Evolutionary conservation across 257 asterid genomes (phyloP), one percentile per base, ranked within the genome.

Genomic region (Solanum rostratum): DNA sequence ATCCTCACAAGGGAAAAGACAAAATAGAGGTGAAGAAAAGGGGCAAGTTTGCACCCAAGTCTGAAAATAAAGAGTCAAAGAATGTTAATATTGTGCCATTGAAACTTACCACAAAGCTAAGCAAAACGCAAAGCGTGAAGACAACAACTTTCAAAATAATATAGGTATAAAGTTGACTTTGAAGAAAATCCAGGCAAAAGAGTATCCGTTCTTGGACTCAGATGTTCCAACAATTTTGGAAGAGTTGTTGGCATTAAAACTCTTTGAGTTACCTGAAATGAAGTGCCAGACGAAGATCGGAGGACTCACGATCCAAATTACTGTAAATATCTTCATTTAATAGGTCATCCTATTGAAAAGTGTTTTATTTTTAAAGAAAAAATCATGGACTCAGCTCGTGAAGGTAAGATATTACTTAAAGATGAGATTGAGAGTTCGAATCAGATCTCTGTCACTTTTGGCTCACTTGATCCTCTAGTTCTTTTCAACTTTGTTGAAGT

Each of bases 101-200:
- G 6, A 57, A 57, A 20, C 2, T 57, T 2, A 0, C 62, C 24
- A 1, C 5, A 19, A 55, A 55, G 24, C 12, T 55, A 55, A 19
- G 24, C 2, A 19, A 55, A 2, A 55, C 18, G 7, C 0, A 55
- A 55, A 19, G 1, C 19, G 2, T 57, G 14, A 57, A 57, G 1
- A 20, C 2, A 12, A 20, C 0, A 2, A 19, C 6, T 57, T 0
- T 8, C 29, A 57, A 57, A 20, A 3, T 5, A 57, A 57, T 11
- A 2, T 0, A 0, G 2, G 0, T 0, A 1, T 0, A 54, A 54
- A 19, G 2, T 54, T 54, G 19, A 6, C 1, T 18, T 7, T 54
- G 24, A 54, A 54, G 12, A 22, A 54, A 54, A 54, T 54, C 22
- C 2, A 19, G 19, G 60, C 1, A 18, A 54, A 54, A 0, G 60